These are phyloP conservation scores for Dendrobium nobile DNA, from an alignment of 106 monocot genomes.

Conservation along the genomic window DNA sequence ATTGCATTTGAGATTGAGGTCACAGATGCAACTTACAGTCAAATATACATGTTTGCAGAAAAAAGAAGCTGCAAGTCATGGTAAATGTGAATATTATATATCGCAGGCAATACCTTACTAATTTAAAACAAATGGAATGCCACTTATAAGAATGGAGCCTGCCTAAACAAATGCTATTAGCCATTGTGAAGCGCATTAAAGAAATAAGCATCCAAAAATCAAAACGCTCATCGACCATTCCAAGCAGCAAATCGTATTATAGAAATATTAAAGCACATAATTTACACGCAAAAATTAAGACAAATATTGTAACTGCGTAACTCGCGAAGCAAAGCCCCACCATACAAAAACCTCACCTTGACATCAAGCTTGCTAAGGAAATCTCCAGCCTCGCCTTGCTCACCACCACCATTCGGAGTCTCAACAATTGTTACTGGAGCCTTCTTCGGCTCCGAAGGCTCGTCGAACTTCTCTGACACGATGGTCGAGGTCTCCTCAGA, in stretches of 20 bases:
- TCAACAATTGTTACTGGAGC: not conserved
- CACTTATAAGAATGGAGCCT: not conserved
- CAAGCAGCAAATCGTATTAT: no score
- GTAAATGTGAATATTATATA: no score
- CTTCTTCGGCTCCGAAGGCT: not conserved
- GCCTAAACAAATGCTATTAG: not conserved
- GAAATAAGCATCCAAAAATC: not conserved
- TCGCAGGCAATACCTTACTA: not conserved
- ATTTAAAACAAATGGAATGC: not conserved
- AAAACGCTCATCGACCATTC: not conserved
- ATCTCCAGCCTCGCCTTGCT: not conserved
- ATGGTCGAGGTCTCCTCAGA: slow-evolving; percentile 4
- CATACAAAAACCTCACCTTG: not conserved
- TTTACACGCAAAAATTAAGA: not conserved
- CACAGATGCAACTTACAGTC: no score
- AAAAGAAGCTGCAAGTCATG: no score
- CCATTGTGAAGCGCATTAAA: not conserved
- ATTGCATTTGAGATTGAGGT: no score
- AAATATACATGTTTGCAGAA: no score
- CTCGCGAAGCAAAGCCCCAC: not conserved
- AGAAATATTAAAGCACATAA: not conserved
- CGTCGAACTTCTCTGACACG: not conserved
- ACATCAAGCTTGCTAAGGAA: not conserved
- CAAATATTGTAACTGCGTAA: not conserved
- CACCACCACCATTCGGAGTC: not conserved